phyloP scores from a whole-genome alignment of 495 filamentous ascomycete genomes.

The Xylaria acuta region DNA sequence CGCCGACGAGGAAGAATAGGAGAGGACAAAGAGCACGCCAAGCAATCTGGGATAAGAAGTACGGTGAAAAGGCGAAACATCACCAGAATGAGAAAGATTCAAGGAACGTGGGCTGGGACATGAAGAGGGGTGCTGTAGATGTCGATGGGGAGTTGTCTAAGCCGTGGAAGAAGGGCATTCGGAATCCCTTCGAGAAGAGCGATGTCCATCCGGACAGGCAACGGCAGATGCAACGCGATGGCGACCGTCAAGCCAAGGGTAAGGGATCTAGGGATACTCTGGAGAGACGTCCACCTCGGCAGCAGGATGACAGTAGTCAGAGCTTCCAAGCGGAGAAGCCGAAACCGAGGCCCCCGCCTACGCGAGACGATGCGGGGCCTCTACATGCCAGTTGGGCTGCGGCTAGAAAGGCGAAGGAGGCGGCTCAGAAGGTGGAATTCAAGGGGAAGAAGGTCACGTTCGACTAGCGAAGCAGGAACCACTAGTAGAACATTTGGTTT shows the following conservation, averaged over 20 bases:
- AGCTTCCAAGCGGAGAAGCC: conserved; percentile 21
- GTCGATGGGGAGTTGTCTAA: conserved; percentile 37
- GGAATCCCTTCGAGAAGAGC: conserved; percentile 37
- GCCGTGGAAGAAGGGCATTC: conserved; percentile 55
- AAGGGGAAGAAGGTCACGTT: conserved; percentile 91
- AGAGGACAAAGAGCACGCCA: conserved; percentile 87
- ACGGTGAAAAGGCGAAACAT: conserved; percentile 76
- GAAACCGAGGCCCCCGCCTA: conserved; percentile 46
- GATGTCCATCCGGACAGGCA: conserved; percentile 37
- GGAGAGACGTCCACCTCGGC: conserved; percentile 29
- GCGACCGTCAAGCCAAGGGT: conserved; percentile 16
- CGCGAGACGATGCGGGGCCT: conserved; percentile 65
- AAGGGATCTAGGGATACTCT: background rate
- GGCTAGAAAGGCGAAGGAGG: conserved; percentile 82
- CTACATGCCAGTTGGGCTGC: conserved; percentile 97
- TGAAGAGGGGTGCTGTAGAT: conserved; percentile 53
- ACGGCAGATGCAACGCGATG: conserved; percentile 28
- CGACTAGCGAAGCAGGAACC: conserved; percentile 60
- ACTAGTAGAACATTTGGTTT: background rate
- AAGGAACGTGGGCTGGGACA: conserved; percentile 61
- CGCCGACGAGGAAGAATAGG: conserved; percentile 72
- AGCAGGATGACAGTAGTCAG: conserved; percentile 22
- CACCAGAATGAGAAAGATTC: conserved; percentile 54
- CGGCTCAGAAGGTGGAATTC: conserved; percentile 66
- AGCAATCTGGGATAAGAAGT: conserved; percentile 92